A percentile compares a stretch with the other conserved stretches of the same genome.
Evolutionary conservation across 2,329 filamentous ascomycete genomes (phyloP).

Genomic region (Harringtonia lauricola): DNA sequence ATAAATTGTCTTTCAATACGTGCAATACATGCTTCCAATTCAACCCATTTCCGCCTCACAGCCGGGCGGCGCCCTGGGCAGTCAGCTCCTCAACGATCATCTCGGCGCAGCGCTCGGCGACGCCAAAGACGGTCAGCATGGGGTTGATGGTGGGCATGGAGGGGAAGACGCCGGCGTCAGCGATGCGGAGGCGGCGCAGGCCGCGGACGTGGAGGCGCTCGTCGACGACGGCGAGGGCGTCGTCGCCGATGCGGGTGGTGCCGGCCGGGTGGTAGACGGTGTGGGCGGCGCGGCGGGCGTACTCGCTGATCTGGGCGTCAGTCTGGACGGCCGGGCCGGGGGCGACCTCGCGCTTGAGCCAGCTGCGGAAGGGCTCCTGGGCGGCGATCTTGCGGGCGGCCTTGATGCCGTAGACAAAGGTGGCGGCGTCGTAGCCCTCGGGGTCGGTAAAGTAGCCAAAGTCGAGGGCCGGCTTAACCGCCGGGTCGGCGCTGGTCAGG

Average conservation of each 20-base stretch:
- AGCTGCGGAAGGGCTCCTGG: slow-evolving; percentile 11
- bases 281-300: slow-evolving; percentile 10
- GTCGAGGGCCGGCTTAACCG: slow-evolving; percentile 15
- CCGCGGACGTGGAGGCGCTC: slow-evolving; percentile 12
- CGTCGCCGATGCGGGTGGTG: slow-evolving; percentile 14
- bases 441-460: slow-evolving; percentile 14
- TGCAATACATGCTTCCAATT: too few species aligned
- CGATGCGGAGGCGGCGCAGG: slow-evolving; percentile 24
- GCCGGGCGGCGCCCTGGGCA: slow-evolving; percentile 6
- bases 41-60: too few species aligned
- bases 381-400: slow-evolving; percentile 10
- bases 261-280: slow-evolving; percentile 14
- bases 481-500: slow-evolving; percentile 12
- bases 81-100: slow-evolving; percentile 65
- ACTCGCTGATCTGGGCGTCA: slow-evolving; percentile 13
- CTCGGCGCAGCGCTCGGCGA: slow-evolving; percentile 78
- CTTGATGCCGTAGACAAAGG: slow-evolving; percentile 11
- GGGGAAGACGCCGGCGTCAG: slow-evolving; percentile 14
- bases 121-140: slow-evolving; percentile 72
- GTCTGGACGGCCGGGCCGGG: slow-evolving; percentile 63
- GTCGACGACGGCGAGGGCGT: slow-evolving; percentile 12
- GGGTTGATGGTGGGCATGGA: slow-evolving; percentile 13
- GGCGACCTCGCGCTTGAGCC: slow-evolving; percentile 21
- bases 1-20: too few species aligned
- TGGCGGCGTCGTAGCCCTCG: slow-evolving; percentile 35